A percentile compares a stretch with the other conserved stretches of the same genome.
phyloP scores from a whole-genome alignment of 2,329 filamentous ascomycete species.

The Bimuria novae-zelandiae region DNA sequence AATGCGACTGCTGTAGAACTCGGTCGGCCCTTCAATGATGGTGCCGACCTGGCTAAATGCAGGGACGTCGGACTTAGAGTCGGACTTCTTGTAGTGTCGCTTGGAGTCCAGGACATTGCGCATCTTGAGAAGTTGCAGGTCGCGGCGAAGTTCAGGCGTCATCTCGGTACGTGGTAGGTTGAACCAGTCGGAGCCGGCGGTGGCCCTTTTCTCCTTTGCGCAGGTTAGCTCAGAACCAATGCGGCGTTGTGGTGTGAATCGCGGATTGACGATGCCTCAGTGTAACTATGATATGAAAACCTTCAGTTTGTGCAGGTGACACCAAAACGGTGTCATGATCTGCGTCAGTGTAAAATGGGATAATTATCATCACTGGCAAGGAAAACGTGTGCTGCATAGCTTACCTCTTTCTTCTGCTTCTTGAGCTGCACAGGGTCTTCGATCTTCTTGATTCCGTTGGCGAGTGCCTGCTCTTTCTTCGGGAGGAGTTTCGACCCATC shows the following conservation, averaged over 20 bases:
- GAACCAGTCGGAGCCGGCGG: constrained; percentile 84
- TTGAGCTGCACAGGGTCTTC: constrained; percentile 57
- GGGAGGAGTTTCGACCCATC: constrained; percentile 58
- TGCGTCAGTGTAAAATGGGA: constrained; percentile 74
- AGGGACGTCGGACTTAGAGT: constrained; percentile 70
- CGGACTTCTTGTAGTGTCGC: constrained; percentile 87
- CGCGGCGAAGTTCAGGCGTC: constrained; percentile 83
- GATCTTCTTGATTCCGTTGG: constrained; percentile 57
- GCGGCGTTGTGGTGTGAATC: constrained; percentile 12
- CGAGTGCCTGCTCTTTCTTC: constrained; percentile 52
- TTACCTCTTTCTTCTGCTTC: constrained; percentile 58
- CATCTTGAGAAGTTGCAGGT: constrained; percentile 88
- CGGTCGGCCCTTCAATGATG: constrained; percentile 84
- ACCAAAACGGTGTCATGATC: constrained; percentile 78
- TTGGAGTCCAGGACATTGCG: constrained; percentile 87
- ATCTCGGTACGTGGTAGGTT: constrained; percentile 82
- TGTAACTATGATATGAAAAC: constrained; percentile 73
- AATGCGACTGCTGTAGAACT: constrained; percentile 80
- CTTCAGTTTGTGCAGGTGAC: constrained; percentile 72
- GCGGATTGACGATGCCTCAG: constrained; percentile 55
- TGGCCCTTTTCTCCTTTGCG: constrained; percentile 61
- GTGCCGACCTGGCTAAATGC: constrained; percentile 89
- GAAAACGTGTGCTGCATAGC: constrained; percentile 30
- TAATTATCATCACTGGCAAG: constrained; percentile 73
- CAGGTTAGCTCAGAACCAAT: constrained; percentile 25